phyloP scores from a whole-genome alignment of 2,329 filamentous ascomycete species.

The Eutypa lata region DNA sequence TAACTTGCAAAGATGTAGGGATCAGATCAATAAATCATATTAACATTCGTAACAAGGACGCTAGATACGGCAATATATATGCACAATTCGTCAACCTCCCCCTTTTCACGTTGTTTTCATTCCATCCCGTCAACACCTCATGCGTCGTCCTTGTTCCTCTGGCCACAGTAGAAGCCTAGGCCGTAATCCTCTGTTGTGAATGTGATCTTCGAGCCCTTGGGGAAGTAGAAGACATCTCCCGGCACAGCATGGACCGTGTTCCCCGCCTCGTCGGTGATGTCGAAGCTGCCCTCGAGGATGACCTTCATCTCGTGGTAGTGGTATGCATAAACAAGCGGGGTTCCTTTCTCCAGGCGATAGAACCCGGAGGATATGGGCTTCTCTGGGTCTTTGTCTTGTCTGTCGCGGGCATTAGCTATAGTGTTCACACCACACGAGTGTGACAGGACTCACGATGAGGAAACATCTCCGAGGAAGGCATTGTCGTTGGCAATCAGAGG shows the following conservation, averaged over 20 bases:
- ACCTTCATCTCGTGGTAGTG: conserved; percentile 74
- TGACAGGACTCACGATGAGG: conserved; percentile 44
- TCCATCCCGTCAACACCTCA: background rate
- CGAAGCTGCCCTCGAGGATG: conserved; percentile 64
- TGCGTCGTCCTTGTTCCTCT: conserved; percentile 30
- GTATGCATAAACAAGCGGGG: conserved; percentile 65
- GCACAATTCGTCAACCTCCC: no score
- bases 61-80: no score
- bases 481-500: conserved; percentile 67
- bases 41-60: no score
- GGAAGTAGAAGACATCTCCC: conserved; percentile 69
- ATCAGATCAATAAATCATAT: no score
- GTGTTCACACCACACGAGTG: no score
- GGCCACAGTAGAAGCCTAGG: conserved; percentile 54
- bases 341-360: conserved; percentile 66
- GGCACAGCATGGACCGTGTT: conserved; percentile 54
- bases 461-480: conserved; percentile 63
- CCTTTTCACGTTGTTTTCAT: no score
- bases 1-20: no score
- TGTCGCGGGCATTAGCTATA: conserved; percentile 21
- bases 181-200: conserved; percentile 61
- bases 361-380: conserved; percentile 62
- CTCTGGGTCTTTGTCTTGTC: conserved; percentile 50
- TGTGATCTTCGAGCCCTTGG: conserved; percentile 63
- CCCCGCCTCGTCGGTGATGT: conserved; percentile 62